Conservation (phyloP, 345 rosid genomes). For the Angophora floribunda region DNA sequence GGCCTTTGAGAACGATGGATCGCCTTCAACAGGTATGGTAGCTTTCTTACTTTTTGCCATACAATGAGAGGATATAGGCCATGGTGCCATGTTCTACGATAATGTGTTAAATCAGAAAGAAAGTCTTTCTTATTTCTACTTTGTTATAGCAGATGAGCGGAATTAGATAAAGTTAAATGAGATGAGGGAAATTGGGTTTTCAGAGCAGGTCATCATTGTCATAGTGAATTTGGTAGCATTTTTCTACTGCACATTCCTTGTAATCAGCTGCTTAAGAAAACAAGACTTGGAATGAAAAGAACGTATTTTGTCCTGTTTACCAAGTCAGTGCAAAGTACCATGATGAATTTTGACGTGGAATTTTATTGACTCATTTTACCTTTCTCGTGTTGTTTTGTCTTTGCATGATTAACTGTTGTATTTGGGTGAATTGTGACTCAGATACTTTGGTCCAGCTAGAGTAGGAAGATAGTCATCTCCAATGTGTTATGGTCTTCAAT, state of each 20-base stretch:
- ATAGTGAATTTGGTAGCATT: background rate
- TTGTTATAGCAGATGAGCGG: background rate
- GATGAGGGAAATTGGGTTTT: background rate
- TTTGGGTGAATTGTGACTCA: background rate
- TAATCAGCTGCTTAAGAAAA: background rate
- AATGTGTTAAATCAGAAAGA: background rate
- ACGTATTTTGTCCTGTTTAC: background rate
- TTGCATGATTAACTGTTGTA: background rate
- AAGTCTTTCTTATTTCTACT: background rate
- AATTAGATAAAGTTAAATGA: background rate
- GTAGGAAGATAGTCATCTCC: background rate
- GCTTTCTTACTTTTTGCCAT: background rate
- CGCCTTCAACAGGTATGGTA: slow-evolving; percentile 78
- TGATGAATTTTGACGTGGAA: background rate
- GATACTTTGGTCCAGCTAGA: background rate
- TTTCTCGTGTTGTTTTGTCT: background rate
- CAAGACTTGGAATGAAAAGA: background rate
- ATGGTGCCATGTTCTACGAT: background rate
- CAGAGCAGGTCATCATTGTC: background rate
- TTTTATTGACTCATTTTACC: background rate
- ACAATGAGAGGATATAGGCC: background rate
- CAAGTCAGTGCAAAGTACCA: background rate
- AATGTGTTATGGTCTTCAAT: background rate
- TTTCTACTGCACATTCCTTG: background rate
- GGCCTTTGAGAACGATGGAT: slow-evolving; percentile 93